Evolutionary conservation across 768 basidiomycete genomes (phyloP), one percentile per base, ranked within the genome.

Genomic region (Termitomyces sp.): DNA sequence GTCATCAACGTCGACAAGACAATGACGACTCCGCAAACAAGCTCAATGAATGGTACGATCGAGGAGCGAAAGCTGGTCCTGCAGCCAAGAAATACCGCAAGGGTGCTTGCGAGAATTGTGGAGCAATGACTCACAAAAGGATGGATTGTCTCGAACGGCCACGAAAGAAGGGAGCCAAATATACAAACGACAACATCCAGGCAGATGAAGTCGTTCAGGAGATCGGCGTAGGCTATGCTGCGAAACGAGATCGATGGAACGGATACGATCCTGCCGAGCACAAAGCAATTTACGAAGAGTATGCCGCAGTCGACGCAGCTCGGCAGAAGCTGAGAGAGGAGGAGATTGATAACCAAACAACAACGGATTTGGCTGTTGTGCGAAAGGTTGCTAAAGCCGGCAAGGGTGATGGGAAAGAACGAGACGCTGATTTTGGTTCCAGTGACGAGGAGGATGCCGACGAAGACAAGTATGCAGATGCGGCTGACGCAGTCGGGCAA

Each of bases 71-170:
- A 62, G 83, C 88, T 0, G 94, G 92, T 12, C 94, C 94, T 1
- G 93, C 93, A 3, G 92, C 96, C 30, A 97, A 94, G 70, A 98
- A 98, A 72, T 99, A 89, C 69, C 84, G 97, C 62, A 95, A 96
- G 69, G 97, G 97, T 35, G 97, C 97, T 30, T 99, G 97, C 77
- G 95, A 98, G 77, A 99, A 99, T 68, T 99, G 97, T 63, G 97
- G 97, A 58, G 91, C 97, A 18, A 88, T 98, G 81, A 92, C 94
- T 0, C 97, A 99, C 77, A 88, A 90, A 71, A 82, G 78, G 59
- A 77, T 83, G 67, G 97, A 99, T 69, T 99, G 97, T 72, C 80
- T 98, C 48, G 97, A 99, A 72, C 87, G 97, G 58, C 97, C 97
- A 40, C 85, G 97, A 58, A 94, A 92, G 79, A 92, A 92, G 69